Evolutionary conservation across 2,329 filamentous ascomycete species (phyloP).

Genomic region (Dothidotthia symphoricarpi): DNA sequence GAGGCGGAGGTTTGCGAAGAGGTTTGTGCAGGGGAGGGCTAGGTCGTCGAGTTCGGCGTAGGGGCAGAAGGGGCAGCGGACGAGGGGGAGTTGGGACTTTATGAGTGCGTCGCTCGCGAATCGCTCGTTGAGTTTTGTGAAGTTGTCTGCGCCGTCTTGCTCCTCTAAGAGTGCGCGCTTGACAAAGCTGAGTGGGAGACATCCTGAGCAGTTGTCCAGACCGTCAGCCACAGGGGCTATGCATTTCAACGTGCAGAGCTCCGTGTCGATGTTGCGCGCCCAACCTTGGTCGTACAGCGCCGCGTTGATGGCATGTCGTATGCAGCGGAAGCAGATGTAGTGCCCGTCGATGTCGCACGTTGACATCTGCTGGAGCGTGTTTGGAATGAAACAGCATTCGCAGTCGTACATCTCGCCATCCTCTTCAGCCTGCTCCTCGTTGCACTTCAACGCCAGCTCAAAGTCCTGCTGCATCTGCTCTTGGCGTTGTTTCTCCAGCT

Average conservation of each 20-base stretch:
- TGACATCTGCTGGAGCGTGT: slow-evolving; percentile 70
- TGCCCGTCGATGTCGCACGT: slow-evolving; percentile 69
- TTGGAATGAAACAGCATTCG: slow-evolving; percentile 72
- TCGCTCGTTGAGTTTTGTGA: slow-evolving; percentile 74
- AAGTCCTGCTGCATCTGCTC: slow-evolving; percentile 44
- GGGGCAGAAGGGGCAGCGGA: slow-evolving; percentile 84
- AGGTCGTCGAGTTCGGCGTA: slow-evolving; percentile 80
- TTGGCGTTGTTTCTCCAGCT: slow-evolving; percentile 40
- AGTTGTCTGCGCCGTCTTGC: slow-evolving; percentile 67
- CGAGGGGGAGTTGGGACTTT: slow-evolving; percentile 69
- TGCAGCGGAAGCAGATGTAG: slow-evolving; percentile 77
- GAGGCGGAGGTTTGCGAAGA: slow-evolving; percentile 26
- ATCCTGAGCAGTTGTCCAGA: slow-evolving; percentile 63
- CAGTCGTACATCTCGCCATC: slow-evolving; percentile 62
- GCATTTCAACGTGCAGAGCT: slow-evolving; percentile 74
- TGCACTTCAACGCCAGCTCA: slow-evolving; percentile 46
- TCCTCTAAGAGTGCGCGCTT: slow-evolving; percentile 69
- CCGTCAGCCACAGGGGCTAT: slow-evolving; percentile 66
- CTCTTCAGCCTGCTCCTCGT: slow-evolving; percentile 51
- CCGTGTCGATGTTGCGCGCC: slow-evolving; percentile 72
- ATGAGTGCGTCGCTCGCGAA: slow-evolving; percentile 73
- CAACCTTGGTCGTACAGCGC: slow-evolving; percentile 92
- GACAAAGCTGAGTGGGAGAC: slow-evolving; percentile 67
- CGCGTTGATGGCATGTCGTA: slow-evolving; percentile 78
- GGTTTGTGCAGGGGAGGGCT: slow-evolving; percentile 23